phyloP scores from a whole-genome alignment of 2,329 filamentous ascomycete species.

The Sclerotinia trifoliorum region DNA sequence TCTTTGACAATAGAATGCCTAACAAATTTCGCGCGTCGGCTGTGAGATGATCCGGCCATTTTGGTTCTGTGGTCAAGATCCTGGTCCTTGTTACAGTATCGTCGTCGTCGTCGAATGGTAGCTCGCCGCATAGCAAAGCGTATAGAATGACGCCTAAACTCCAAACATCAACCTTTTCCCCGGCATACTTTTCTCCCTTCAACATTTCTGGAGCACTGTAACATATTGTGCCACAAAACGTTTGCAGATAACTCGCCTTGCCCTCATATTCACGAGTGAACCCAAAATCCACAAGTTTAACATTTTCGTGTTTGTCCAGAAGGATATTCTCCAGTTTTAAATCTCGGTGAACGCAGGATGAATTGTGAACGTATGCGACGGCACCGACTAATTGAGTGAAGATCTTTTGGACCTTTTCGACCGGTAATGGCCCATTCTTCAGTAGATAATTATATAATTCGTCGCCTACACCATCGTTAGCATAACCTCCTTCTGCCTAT shows the following conservation, averaged over 20 bases:
- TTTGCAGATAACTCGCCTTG: slow-evolving; percentile 90
- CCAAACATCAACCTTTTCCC: slow-evolving; percentile 97
- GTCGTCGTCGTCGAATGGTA: slow-evolving; percentile 96
- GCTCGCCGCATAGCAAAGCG: slow-evolving; percentile 75
- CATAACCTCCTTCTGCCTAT: slow-evolving; percentile 11
- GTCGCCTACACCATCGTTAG: slow-evolving; percentile 62
- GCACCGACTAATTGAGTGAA: slow-evolving; percentile 95
- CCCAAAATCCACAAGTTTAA: slow-evolving; percentile 96
- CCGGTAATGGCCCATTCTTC: slow-evolving; percentile 77
- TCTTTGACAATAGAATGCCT: slow-evolving; percentile 80
- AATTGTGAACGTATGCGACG: slow-evolving; percentile 90
- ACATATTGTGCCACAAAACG: slow-evolving; percentile 95
- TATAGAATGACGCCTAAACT: slow-evolving; percentile 84
- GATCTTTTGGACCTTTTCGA: slow-evolving; percentile 87
- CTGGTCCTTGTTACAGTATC: slow-evolving; percentile 81
- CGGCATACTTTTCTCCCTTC: slow-evolving; percentile 95
- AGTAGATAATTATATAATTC: slow-evolving; percentile 97
- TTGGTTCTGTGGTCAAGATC: slow-evolving; percentile 83
- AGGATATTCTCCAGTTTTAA: slow-evolving; percentile 96
- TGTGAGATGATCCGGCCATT: slow-evolving; percentile 77
- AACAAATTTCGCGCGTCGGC: slow-evolving; percentile 75
- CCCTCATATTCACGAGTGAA: slow-evolving; percentile 98
- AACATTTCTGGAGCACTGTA: slow-evolving; percentile 99
- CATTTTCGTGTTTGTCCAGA: slow-evolving; percentile 93
- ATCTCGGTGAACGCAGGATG: slow-evolving; percentile 94